A percentile compares a stretch with the other conserved stretches of the same genome.
Evolutionary conservation across 2,329 filamentous ascomycete species (phyloP).

Genomic region (Claviceps monticola): DNA sequence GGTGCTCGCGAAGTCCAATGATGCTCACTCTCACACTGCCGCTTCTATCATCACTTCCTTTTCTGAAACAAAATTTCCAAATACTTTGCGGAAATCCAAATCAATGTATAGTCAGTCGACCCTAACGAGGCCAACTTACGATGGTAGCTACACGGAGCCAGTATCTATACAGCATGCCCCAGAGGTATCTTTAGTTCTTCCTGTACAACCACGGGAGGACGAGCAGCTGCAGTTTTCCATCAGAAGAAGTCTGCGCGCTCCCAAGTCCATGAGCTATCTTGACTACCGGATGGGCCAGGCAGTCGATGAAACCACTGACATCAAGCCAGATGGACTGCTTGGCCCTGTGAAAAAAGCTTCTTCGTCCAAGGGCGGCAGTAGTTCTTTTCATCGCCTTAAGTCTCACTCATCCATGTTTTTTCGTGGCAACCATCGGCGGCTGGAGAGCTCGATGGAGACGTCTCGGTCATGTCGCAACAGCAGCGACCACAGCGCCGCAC

Average conservation of each 20-base stretch:
- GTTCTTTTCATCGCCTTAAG: constrained; percentile 21
- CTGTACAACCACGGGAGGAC: constrained; percentile 16
- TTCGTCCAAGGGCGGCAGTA: constrained; percentile 14
- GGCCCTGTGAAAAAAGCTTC: constrained; percentile 23
- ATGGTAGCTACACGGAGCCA: background rate
- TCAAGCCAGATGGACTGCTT: constrained; percentile 13
- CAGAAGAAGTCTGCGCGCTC: constrained; percentile 23
- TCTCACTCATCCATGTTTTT: constrained; percentile 31
- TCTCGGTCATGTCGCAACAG: constrained; percentile 36
- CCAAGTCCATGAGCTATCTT: constrained; percentile 44
- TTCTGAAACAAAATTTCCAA: constrained; percentile 31
- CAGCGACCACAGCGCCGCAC: constrained; percentile 25
- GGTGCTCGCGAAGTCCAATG: background rate
- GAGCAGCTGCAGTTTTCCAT: constrained; percentile 8
- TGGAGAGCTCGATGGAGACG: constrained; percentile 22
- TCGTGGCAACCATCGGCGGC: constrained; percentile 21
- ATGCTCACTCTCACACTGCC: background rate
- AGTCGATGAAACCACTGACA: background rate
- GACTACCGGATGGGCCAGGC: constrained; percentile 1
- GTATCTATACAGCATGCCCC: constrained; percentile 6
- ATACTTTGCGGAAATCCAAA: constrained; percentile 37
- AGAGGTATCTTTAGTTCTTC: background rate
- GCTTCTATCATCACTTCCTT: background rate
- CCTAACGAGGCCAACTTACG: constrained; percentile 6
- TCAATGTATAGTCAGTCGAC: constrained; percentile 34